Base-by-base conservation (phyloP, 2,329 filamentous ascomycete species). In the Colletotrichum lentis region DNA sequence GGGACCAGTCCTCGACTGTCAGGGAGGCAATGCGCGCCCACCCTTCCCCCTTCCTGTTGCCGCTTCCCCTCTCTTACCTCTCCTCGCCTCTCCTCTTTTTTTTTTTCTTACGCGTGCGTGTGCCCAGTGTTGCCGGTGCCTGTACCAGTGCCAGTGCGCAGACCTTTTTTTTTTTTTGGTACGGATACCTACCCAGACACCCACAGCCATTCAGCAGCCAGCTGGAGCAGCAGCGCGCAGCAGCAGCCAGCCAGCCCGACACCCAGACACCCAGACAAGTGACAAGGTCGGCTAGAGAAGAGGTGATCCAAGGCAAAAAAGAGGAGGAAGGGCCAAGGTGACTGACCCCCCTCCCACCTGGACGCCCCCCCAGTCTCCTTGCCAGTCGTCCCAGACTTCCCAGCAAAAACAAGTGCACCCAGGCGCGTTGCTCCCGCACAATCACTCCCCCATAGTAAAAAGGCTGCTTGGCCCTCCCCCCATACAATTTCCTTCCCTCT, bases 361-460 rank as follows among this genome's bases (percentile, higher is more conserved):
- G 22, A 41, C 37, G 22, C 57, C 43, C 56, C 57, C 57, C 64
- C 62, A 73, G 74, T 74, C 73, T 73, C 73, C 74, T 74, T 74
- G 56, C 74, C 60, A 53, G 58, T 60, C 58, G 55, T 69, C 66
- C 66, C 62, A 65, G 62, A 50, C 66, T 69, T 55, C 54, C 62
- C 73, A 71, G 67, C 73, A 71, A 72, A 71, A 74, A 72, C 73
- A 71, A 75, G 71, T 70, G 71, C 74, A 72, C 75, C 71, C 72
- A 71, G 73, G 72, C 77, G 76, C 79, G 76, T 75, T 75, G 76
- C 74, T 73, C 77, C 76, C 79, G 77, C 83, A 80, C 84, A 87
- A 88, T 87, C 85, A 87, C 83, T 84, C 84, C 79, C 83, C 82
- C 85, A 85, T 85, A 86, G 85, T 88, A 87, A 88, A 88, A 88